Base-by-base conservation (phyloP, 2,329 filamentous ascomycete species). In the Botrytis fabae region DNA sequence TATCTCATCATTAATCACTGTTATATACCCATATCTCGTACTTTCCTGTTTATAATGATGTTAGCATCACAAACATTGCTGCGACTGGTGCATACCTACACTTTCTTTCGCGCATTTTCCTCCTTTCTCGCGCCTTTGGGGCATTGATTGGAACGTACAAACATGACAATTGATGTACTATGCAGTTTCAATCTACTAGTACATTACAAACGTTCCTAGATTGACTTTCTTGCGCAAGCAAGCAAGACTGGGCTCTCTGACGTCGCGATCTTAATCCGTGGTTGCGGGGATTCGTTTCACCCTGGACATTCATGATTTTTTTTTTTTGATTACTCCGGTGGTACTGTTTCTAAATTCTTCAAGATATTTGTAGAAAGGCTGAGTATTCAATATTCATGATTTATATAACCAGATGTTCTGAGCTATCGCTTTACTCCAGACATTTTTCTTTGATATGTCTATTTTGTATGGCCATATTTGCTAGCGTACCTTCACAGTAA, bases 211-310 rank as follows among this genome's bases (percentile, higher is more conserved):
- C 48, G 75, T 86, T 90, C 89, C 89, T 85, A 91, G 79, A 90
- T 81, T 69, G 83, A 88, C 77, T 60, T 73, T 78, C 74, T 72
- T 72, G 62, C 35, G 48, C 48, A 59, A 68, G 25, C 62, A 72
- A 68, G 28, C 28, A 44, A 38, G 63, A 60, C 62, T 84, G 88
- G 86, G 87, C 85, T 87, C 87, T 91, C 89, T 91, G 89, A 90
- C 83, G 85, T 86, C 85, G 73, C 77, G 82, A 81, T 79, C 79
- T 75, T 74, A 74, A 75, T 78, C 77, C 73, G 79, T 89, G 85
- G 85, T 85, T 83, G 81, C 82, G 86, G 86, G 84, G 83, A 85
- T 86, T 90, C 88, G 88, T 90, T 90, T 89, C 85, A 86, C 87
- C 85, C 87, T 73, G 35, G 18, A 73, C 68, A 73, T 60, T 57